Evolutionary conservation across 495 filamentous ascomycete species (phyloP).

Genomic region (Lasiosphaeria hispida): DNA sequence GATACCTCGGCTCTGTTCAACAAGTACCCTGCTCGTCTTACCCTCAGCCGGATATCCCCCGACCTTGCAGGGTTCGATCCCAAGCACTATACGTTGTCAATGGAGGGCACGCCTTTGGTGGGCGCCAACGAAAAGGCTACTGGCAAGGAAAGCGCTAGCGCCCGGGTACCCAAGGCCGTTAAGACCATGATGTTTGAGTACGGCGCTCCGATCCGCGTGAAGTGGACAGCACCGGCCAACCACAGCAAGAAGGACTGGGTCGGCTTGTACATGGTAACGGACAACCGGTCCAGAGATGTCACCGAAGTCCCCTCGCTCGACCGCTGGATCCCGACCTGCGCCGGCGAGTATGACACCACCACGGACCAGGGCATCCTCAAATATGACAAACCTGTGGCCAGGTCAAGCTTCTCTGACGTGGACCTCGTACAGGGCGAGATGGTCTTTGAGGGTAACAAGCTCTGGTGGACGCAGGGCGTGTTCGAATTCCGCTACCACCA

Average conservation of each 20-base stretch:
- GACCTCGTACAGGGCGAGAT: conserved; percentile 72
- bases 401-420: conserved; percentile 47
- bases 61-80: conserved; percentile 83
- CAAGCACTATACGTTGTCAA: conserved; percentile 72
- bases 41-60: conserved; percentile 74
- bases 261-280: conserved; percentile 88
- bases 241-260: conserved; percentile 96
- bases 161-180: conserved; percentile 48
- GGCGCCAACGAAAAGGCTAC: conserved; percentile 50
- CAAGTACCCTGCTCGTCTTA: conserved; percentile 84
- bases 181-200: conserved; percentile 82
- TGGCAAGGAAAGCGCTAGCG: conserved; percentile 46
- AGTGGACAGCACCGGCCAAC: conserved; percentile 87
- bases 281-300: conserved; percentile 80
- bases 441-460: conserved; percentile 86
- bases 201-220: conserved; percentile 84
- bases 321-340: conserved; percentile 81
- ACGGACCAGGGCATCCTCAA: conserved; percentile 76
- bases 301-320: conserved; percentile 84
- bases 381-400: conserved; percentile 55
- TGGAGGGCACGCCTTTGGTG: conserved; percentile 63
- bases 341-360: conserved; percentile 72
- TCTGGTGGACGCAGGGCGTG: conserved; percentile 93
- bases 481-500: conserved; percentile 98
- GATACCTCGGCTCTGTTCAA: conserved; percentile 88